phyloP scores from a whole-genome alignment of 768 basidiomycete genomes.

The Mycena maculata region DNA sequence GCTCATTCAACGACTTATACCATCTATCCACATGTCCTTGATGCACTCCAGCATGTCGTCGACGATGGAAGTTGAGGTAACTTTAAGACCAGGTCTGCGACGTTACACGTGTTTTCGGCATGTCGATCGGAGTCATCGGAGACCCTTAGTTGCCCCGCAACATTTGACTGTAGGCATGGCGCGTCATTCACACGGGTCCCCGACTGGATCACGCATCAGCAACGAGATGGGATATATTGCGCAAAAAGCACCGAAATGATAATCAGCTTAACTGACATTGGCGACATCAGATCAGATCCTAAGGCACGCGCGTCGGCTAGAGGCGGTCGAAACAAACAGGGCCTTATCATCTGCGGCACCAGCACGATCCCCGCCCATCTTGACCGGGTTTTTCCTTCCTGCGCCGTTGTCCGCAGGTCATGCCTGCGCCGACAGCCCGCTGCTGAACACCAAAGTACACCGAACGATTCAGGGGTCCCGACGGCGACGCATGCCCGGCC shows the following conservation, averaged over 20 bases:
- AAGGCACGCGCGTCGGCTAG: conserved; percentile 1
- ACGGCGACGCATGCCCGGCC: conserved; percentile 19
- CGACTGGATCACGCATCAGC: neutral
- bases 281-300: conserved; percentile 13
- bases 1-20: too few species aligned
- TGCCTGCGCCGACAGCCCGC: neutral
- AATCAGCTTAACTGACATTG: conserved; percentile 13
- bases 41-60: too few species aligned
- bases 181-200: too few species aligned
- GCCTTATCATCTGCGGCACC: conserved; percentile 15
- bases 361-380: neutral
- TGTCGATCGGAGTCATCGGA: too few species aligned
- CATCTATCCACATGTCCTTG: too few species aligned
- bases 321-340: conserved; percentile 4
- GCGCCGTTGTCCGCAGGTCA: conserved; percentile 7
- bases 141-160: too few species aligned
- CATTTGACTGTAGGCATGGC: too few species aligned
- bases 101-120: too few species aligned
- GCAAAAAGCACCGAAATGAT: conserved; percentile 5
- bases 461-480: neutral
- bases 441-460: neutral
- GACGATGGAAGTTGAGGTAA: too few species aligned
- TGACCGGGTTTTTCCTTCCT: neutral
- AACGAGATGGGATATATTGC: conserved; percentile 10
- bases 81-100: too few species aligned